Evolutionary conservation across 352 stramenopile genomes (phyloP).

Genomic region (Pythium rhizo-oryzae): DNA sequence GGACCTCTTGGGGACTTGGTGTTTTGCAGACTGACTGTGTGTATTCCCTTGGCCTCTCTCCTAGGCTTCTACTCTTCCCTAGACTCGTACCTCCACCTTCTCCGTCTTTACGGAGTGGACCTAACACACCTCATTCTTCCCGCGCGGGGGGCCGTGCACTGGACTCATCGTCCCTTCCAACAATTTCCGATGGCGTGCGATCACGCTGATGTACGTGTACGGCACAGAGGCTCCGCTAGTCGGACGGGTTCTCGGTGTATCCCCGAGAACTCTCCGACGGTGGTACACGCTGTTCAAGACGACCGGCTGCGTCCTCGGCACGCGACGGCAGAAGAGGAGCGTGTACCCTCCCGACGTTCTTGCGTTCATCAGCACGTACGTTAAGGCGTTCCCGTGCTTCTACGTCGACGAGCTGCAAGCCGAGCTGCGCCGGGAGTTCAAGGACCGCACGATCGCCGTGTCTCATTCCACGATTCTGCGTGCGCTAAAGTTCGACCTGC

Average conservation of each 20-base stretch:
- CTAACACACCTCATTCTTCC: too few species aligned
- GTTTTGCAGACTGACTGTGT: not conserved
- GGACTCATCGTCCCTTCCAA: too few species aligned
- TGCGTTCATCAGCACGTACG: not conserved
- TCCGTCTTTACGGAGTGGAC: too few species aligned
- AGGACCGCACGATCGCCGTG: not conserved
- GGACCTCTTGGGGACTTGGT: not conserved
- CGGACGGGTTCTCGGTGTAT: not conserved
- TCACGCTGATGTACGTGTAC: not conserved
- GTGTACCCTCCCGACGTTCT: constrained; percentile 5
- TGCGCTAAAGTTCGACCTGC: not conserved
- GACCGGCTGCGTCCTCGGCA: not conserved
- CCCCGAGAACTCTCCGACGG: not conserved
- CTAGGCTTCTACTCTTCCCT: too few species aligned
- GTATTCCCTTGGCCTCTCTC: too few species aligned
- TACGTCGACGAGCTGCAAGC: constrained; percentile 3
- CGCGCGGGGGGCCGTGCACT: too few species aligned
- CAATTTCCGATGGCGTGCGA: not conserved
- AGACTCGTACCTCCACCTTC: too few species aligned
- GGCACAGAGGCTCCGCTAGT: too few species aligned
- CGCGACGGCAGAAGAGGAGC: not conserved
- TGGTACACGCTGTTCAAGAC: not conserved
- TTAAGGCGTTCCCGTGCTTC: not conserved
- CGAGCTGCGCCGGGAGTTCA: not conserved
- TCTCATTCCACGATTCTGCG: constrained; percentile 1